These are phyloP conservation scores for Podospora fimiseda DNA, from an alignment of 495 filamentous ascomycete genomes.

Conservation along the genomic window DNA sequence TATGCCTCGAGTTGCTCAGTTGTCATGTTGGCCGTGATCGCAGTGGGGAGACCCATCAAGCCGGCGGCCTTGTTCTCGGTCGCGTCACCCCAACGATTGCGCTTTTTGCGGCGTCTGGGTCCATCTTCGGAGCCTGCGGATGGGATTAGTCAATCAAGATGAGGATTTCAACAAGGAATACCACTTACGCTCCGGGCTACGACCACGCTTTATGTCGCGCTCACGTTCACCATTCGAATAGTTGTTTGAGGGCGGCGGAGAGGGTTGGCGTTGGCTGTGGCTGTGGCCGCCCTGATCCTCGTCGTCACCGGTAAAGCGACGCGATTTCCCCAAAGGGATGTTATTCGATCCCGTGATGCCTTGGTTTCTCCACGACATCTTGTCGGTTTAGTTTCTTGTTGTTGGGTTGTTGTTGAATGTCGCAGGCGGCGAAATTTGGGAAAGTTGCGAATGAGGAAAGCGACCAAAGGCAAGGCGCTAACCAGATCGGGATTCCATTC, in stretches of 20 bases:
- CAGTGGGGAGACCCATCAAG: slow-evolving; percentile 92
- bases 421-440: not conserved
- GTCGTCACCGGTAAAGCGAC: slow-evolving; percentile 69
- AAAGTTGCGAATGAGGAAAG: not conserved
- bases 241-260: slow-evolving; percentile 8
- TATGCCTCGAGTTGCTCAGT: slow-evolving; percentile 97
- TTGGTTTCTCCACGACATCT: slow-evolving; percentile 88
- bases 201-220: slow-evolving; percentile 62
- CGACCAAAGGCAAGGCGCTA: no score
- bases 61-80: slow-evolving; percentile 97
- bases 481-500: not conserved
- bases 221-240: slow-evolving; percentile 21
- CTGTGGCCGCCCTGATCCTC: slow-evolving; percentile 34
- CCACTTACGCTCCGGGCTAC: slow-evolving; percentile 42
- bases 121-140: slow-evolving; percentile 55
- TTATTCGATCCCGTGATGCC: slow-evolving; percentile 99
- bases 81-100: slow-evolving; percentile 94
- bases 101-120: slow-evolving; percentile 82
- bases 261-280: not conserved
- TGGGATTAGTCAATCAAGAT: not conserved
- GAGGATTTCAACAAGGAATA: not conserved
- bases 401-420: not conserved
- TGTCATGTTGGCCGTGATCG: slow-evolving; percentile 95
- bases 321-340: slow-evolving; percentile 81
- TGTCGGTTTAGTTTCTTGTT: slow-evolving; percentile 15